Evolutionary conservation across 2,329 filamentous ascomycete species (phyloP).

Genomic region (Penicillium sumatraense): DNA sequence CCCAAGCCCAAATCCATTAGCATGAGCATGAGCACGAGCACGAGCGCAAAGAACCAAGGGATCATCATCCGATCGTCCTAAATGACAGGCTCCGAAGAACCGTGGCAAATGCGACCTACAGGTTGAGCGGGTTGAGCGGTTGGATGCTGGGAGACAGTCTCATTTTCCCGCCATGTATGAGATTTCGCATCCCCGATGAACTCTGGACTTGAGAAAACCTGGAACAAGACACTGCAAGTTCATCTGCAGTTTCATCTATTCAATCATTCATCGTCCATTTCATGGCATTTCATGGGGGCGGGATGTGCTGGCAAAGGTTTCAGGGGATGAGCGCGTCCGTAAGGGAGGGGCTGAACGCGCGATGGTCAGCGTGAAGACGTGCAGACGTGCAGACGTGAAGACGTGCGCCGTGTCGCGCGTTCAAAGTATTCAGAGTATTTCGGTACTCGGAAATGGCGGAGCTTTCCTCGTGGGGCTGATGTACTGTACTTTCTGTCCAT

Average conservation of each 20-base stretch:
- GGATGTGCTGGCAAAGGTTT: constrained; percentile 5
- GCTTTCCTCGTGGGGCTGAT: neutral
- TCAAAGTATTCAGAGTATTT: neutral
- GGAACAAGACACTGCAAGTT: neutral
- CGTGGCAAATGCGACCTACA: constrained; percentile 3
- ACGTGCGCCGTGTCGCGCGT: constrained; percentile 1
- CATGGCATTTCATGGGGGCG: too few relatives aligned
- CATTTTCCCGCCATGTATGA: neutral
- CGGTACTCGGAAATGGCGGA: neutral
- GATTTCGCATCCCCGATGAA: neutral
- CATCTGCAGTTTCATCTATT: neutral
- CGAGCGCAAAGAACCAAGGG: neutral
- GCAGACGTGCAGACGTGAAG: neutral
- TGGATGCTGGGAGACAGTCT: constrained; percentile 2
- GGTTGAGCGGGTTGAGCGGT: neutral
- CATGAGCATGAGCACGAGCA: neutral
- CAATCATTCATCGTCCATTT: neutral
- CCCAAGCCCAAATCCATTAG: neutral
- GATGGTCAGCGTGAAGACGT: neutral
- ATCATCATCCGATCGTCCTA: neutral
- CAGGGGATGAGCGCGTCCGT: neutral
- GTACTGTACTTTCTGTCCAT: neutral
- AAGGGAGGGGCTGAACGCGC: neutral
- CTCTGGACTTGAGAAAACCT: neutral
- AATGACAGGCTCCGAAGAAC: neutral